Evolutionary conservation across 116 monocot genomes (phyloP), one percentile per base, ranked within the genome.

Genomic region (Posidonia oceanica): DNA sequence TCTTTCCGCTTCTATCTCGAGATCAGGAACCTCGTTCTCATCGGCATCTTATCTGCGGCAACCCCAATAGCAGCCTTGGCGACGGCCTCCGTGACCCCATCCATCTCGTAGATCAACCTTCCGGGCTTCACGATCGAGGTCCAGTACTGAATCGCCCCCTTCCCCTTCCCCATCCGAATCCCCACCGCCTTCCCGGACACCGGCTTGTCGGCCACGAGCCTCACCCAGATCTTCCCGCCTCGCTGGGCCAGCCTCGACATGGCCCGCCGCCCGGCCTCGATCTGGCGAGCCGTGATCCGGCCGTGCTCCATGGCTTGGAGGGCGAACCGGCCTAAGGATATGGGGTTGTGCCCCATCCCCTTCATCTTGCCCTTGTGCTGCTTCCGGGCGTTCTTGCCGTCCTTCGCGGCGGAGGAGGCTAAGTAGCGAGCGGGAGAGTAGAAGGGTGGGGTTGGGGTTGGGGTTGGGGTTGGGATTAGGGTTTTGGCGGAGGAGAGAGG

Each of bases 161-260:
- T 74, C n/a, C 74, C 74, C 54, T 74, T 74, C 40, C 74, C 74
- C 74, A 74, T 74, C 37, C 74, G 74, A 40, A 74, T 74, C 54
- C 74, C 74, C 13, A 74, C 74, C 2, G 74, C 64, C 66, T 74
- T 74, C 2, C 74, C 74, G 14, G 74, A 65, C 52, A 74, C 74
- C 15, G 74, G 74, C 56, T 66, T 64, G 56, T 74, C 74, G 5
- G 74, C 65, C 20, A 74, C 74, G 6, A 74, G 14, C 22, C 74
- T 52, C 12, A 74, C 74, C 74, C 74, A 74, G 66, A 74, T 74
- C 74, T 74, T 74, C 74, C 74, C 74, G 3, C 74, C 74, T 22
- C 74, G 64, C 74, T 74, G 74, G 44, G 66, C 74, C 0, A 74
- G 66, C 52, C 74, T 65, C 15, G 74, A 74, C 57, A 74, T 74